Percentiles rank a stretch among this genome's conserved stretches.
Evolutionary conservation across 495 filamentous ascomycete species (phyloP).

Genomic region (Letharia lupina): DNA sequence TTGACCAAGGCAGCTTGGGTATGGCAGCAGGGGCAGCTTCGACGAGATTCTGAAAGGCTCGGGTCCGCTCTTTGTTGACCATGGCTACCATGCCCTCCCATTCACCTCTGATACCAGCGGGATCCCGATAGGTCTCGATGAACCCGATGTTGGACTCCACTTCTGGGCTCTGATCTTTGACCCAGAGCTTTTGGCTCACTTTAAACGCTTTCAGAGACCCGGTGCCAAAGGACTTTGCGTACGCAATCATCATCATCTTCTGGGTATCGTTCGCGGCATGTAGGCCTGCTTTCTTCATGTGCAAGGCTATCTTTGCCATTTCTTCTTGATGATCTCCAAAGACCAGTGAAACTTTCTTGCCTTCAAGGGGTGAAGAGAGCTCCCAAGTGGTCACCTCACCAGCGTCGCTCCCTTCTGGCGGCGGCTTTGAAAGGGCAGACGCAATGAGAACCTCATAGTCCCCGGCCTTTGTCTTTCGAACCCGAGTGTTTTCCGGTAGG

Average conservation of each 20-base stretch:
- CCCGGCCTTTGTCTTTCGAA: constrained; percentile 63
- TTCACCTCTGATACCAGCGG: constrained; percentile 85
- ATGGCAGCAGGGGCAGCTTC: constrained; percentile 73
- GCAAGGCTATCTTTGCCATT: constrained; percentile 68
- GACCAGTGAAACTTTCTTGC: constrained; percentile 64
- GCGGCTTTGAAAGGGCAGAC: constrained; percentile 53
- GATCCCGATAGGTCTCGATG: constrained; percentile 93
- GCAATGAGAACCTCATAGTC: constrained; percentile 80
- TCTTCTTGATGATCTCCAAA: constrained; percentile 78
- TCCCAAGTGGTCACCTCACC: constrained; percentile 57
- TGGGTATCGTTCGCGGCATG: constrained; percentile 81
- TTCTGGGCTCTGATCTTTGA: constrained; percentile 79
- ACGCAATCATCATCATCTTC: constrained; percentile 72
- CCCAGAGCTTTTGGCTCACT: constrained; percentile 85
- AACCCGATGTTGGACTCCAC: constrained; percentile 92
- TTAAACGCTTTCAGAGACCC: constrained; percentile 86
- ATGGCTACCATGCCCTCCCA: constrained; percentile 77
- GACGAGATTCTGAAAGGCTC: constrained; percentile 81
- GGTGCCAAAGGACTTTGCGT: constrained; percentile 73
- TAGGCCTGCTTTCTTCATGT: constrained; percentile 61
- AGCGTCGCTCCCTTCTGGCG: constrained; percentile 56
- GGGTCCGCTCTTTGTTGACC: constrained; percentile 79
- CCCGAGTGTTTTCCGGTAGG: constrained; percentile 77
- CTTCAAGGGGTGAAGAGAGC: constrained; percentile 55
- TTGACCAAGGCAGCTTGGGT: constrained; percentile 76